These are phyloP conservation scores for Neonectria neomacrospora DNA, from an alignment of 2,329 filamentous ascomycete species.

Conservation along the genomic window DNA sequence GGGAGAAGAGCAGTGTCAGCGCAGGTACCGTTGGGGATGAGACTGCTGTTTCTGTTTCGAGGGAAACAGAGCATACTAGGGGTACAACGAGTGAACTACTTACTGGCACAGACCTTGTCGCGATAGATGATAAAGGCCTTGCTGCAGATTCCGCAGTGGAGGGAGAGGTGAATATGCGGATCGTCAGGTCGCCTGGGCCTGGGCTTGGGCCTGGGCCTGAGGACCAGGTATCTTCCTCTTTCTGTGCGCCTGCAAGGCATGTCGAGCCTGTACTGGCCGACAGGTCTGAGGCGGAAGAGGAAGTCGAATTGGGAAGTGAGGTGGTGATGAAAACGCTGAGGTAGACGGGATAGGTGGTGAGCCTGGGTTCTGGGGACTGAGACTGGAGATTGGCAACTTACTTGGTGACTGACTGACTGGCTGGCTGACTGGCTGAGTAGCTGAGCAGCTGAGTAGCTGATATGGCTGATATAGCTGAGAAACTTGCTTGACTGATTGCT, in stretches of 20 bases:
- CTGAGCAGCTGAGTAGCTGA: no score
- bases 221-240: no score
- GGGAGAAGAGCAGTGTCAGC: background rate
- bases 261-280: background rate
- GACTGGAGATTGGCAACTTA: background rate
- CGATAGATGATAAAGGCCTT: background rate
- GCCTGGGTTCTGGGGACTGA: background rate
- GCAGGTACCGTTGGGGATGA: no score
- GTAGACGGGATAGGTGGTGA: no score
- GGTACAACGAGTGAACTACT: background rate
- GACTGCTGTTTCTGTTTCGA: no score
- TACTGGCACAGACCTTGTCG: background rate
- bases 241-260: background rate
- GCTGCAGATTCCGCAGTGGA: background rate
- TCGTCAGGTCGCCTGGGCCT: no score
- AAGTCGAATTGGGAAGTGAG: background rate
- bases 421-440: no score
- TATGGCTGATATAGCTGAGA: no score
- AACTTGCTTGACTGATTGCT: no score
- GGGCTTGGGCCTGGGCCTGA: no score
- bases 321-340: background rate
- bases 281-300: background rate
- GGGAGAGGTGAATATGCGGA: background rate
- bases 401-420: no score
- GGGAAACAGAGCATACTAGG: no score